Evolutionary conservation across 495 filamentous ascomycete species (phyloP).

Genomic region (Trichoderma erinaceum): DNA sequence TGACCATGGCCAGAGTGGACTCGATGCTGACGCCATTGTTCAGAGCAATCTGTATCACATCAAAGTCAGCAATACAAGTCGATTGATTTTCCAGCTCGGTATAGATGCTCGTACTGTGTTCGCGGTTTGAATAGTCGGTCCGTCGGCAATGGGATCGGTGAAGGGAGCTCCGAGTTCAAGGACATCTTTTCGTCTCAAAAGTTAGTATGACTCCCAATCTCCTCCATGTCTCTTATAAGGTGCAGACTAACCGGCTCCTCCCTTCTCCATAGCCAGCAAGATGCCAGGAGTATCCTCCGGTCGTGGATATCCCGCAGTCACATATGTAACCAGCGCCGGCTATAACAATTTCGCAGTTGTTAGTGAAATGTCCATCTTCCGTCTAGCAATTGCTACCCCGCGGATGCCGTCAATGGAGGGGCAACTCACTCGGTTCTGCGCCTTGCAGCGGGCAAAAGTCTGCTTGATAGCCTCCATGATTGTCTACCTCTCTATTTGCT

Average conservation of each 20-base stretch:
- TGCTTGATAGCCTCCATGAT: slow-evolving; percentile 72
- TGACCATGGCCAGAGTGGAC: slow-evolving; percentile 70
- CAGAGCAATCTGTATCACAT: slow-evolving; percentile 51
- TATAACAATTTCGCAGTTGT: slow-evolving; percentile 27
- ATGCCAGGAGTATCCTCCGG: slow-evolving; percentile 74
- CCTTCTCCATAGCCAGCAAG: slow-evolving; percentile 82
- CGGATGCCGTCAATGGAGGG: neutral
- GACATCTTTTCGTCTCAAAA: slow-evolving; percentile 47
- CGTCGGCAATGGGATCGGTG: slow-evolving; percentile 95
- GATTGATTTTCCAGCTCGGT: neutral
- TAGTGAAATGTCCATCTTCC: slow-evolving; percentile 17
- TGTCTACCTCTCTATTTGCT: neutral
- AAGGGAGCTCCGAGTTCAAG: slow-evolving; percentile 89
- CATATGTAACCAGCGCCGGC: slow-evolving; percentile 84
- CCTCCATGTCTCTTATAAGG: neutral
- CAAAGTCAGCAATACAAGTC: neutral
- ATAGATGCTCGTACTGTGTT: slow-evolving; percentile 55
- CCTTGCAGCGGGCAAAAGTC: slow-evolving; percentile 84
- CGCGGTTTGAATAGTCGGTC: slow-evolving; percentile 85
- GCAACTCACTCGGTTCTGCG: slow-evolving; percentile 55
- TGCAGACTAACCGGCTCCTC: slow-evolving; percentile 68
- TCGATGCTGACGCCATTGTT: slow-evolving; percentile 80
- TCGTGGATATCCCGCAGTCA: slow-evolving; percentile 92
- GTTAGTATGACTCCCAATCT: neutral
- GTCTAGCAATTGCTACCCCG: neutral